phyloP scores from a whole-genome alignment of 148 eudicot species.

The Bassia scoparia region DNA sequence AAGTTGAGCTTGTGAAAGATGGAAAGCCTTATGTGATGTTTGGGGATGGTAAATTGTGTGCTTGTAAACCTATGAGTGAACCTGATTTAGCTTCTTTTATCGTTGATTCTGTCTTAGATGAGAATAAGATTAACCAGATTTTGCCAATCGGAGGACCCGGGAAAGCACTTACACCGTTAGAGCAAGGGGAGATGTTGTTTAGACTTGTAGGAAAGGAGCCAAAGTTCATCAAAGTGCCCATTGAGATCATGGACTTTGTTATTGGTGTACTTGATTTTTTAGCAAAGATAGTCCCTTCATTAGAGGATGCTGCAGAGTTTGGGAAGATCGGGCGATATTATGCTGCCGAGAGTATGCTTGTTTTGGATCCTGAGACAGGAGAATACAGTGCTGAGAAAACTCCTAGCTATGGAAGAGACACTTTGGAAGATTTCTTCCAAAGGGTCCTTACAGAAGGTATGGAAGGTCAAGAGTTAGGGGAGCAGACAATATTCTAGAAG shows the following conservation, averaged over 20 bases:
- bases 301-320: conserved; percentile 90
- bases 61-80: conserved; percentile 93
- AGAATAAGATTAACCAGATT: conserved; percentile 56
- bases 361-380: conserved; percentile 77
- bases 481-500: conserved; percentile 61
- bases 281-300: conserved; percentile 60
- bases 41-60: conserved; percentile 94
- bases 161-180: conserved; percentile 78
- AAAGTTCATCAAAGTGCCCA: conserved; percentile 80
- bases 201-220: conserved; percentile 66
- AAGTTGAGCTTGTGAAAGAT: conserved; percentile 82
- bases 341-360: conserved; percentile 95
- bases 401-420: conserved; percentile 87
- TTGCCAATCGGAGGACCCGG: conserved; percentile 94
- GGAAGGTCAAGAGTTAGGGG: conserved; percentile 93
- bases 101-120: conserved; percentile 67
- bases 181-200: conserved; percentile 89
- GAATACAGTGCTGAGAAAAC: conserved; percentile 74
- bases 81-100: conserved; percentile 79
- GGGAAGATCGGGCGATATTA: conserved; percentile 95
- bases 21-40: conserved; percentile 98
- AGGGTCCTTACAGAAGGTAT: conserved; percentile 77
- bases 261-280: conserved; percentile 79
- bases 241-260: conserved; percentile 84
- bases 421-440: conserved; percentile 81